Evolutionary conservation across 2,329 filamentous ascomycete species (phyloP).

Genomic region (Aspergillus alliaceus): DNA sequence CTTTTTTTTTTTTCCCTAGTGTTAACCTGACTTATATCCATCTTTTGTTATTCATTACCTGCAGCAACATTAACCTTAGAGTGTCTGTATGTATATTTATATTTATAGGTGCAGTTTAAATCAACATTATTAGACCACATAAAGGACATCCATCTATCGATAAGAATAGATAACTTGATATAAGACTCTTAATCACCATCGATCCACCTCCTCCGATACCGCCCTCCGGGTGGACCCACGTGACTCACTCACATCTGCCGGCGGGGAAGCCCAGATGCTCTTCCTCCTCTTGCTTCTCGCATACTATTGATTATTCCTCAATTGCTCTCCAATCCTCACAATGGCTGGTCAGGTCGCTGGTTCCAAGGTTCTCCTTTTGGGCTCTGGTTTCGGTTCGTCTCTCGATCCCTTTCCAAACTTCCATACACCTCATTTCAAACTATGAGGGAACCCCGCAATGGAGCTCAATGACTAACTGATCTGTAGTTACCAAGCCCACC

Average conservation of each 20-base stretch:
- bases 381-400: conserved; percentile 39
- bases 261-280: conserved; percentile 13
- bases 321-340: conserved; percentile 20
- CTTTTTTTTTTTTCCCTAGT: not conserved
- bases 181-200: no score
- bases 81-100: not conserved
- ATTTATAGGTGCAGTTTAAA: no score
- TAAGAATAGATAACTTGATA: no score
- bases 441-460: conserved; percentile 17
- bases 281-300: conserved; percentile 17
- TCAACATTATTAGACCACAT: not conserved
- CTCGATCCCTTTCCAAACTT: not conserved
- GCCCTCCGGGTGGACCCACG: conserved; percentile 18
- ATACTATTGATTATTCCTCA: not conserved
- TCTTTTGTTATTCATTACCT: not conserved
- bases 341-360: conserved; percentile 39
- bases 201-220: not conserved
- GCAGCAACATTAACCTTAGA: not conserved
- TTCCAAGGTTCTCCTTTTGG: conserved; percentile 40
- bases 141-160: no score
- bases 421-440: not conserved
- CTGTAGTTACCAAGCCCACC: conserved; percentile 59
- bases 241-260: conserved; percentile 16
- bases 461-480: conserved; percentile 1
- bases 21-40: conserved; percentile 5